Evolutionary conservation across 768 basidiomycete species (phyloP), one percentile per base, ranked within the genome.

Genomic region (Calocybe cyanea): DNA sequence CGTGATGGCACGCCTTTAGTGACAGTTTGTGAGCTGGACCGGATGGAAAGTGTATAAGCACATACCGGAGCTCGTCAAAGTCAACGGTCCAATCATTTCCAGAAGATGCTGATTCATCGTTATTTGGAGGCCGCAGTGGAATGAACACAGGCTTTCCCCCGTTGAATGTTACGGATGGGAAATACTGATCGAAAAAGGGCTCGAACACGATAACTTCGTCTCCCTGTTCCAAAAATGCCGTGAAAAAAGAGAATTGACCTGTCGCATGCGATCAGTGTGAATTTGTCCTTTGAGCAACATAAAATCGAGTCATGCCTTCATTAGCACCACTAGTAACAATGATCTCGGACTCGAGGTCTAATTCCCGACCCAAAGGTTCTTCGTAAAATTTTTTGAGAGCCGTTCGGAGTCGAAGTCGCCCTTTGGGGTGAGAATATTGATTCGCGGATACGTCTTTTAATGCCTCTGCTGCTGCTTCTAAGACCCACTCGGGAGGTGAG

Each of bases 201-300:
- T 98, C 96, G 59, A 98, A 94, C 80, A 96, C 84, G 65, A 99
- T 95, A 52, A 98, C 95, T 64, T 99, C 96, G 58, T 98, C 95
- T 3, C 87, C 95, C 31, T 79, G 75, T 51, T 97, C 85, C 31
- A 96, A 66, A 69, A 95, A 97, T 0, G 96, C 96, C 9, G 83
- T 80, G 56, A 94, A 89, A 41, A 93, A 89, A 41, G 93, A 81
- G 64, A 95, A 98, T 75, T 92, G 88, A 20, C 95, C 94, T 92
- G 63, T 36, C n/a, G 21, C 20, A 18, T 14, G 10, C 13, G 33
- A 17, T 42, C 17, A 49, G 39, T 17, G 31, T 20, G 11, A 28
- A 28, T 28, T 28, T 11, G 11, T 28, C 25, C 6, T 28, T 28
- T 28, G 25, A 11, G 6, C 25, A 28, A 11, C 6, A 28, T 6